These are phyloP conservation scores for Xylaria hypoxylon DNA, from an alignment of 2,329 filamentous ascomycete species.

Conservation along the genomic window DNA sequence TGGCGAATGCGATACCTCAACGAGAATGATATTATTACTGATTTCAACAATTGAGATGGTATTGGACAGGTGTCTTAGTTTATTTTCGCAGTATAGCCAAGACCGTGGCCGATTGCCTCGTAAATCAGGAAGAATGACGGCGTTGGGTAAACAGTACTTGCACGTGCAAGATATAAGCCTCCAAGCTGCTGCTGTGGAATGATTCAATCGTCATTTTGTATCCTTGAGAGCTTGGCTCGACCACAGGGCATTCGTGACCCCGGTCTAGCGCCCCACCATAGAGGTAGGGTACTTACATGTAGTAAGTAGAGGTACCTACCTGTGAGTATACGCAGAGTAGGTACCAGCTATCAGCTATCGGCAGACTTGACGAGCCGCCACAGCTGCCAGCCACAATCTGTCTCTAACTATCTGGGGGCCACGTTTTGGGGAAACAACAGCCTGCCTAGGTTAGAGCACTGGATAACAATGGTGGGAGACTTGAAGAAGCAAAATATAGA, in stretches of 20 bases:
- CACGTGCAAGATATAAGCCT: constrained; percentile 6
- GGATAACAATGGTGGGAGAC: constrained; percentile 11
- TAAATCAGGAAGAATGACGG: background rate
- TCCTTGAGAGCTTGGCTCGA: constrained; percentile 19
- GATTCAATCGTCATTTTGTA: constrained; percentile 31
- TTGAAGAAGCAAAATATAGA: constrained; percentile 5
- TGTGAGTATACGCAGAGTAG: too few species aligned
- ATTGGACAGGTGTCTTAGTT: background rate
- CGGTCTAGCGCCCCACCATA: constrained; percentile 3
- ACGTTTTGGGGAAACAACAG: constrained; percentile 34
- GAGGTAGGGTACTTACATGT: background rate
- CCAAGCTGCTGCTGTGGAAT: background rate
- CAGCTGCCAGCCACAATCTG: constrained; percentile 30
- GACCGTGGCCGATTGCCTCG: background rate
- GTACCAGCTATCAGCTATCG: background rate
- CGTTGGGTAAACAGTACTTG: background rate
- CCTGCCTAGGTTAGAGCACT: background rate
- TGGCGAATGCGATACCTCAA: background rate
- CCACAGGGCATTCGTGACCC: background rate
- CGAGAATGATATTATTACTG: background rate
- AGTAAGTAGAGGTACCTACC: too few species aligned
- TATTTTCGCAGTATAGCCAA: background rate
- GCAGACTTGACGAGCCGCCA: constrained; percentile 22
- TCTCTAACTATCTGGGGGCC: constrained; percentile 6
- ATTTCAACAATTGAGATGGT: background rate